phyloP scores from a whole-genome alignment of 257 asterid species.

The Nicotiana attenuata region DNA sequence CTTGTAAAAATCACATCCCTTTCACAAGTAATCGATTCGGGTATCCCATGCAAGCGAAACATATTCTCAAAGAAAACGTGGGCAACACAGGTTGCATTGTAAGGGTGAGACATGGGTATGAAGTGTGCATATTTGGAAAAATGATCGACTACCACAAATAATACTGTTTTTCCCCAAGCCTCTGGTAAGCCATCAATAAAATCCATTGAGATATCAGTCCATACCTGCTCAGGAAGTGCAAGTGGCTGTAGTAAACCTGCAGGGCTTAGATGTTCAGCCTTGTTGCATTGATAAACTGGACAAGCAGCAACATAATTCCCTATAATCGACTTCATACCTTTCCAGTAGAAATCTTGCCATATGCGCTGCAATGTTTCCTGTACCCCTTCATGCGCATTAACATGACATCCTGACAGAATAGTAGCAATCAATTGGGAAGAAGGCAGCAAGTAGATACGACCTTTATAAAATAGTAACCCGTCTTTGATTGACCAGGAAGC shows the following conservation, averaged over 20 bases:
- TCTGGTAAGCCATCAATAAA: constrained; percentile 1
- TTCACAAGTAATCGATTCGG: background rate
- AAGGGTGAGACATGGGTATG: background rate
- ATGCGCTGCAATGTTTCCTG: background rate
- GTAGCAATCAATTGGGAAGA: background rate
- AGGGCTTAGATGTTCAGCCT: background rate
- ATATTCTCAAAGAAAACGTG: background rate
- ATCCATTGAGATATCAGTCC: background rate
- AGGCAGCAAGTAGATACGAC: background rate
- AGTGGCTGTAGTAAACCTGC: background rate
- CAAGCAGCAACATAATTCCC: background rate
- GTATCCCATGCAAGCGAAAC: background rate
- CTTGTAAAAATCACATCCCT: background rate
- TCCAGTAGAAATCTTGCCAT: background rate
- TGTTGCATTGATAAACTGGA: background rate
- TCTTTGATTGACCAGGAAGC: background rate
- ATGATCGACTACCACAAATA: background rate
- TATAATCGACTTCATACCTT: background rate
- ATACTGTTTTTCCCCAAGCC: background rate
- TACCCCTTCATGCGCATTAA: background rate
- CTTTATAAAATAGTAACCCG: background rate
- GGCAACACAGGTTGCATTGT: background rate
- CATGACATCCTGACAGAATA: background rate
- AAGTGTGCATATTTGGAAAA: background rate
- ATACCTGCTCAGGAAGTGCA: background rate